Evolutionary conservation across 129 eudicot species (phyloP), one percentile per base, ranked within the genome.

Genomic region (Chrysanthemum lavandulifolium): DNA sequence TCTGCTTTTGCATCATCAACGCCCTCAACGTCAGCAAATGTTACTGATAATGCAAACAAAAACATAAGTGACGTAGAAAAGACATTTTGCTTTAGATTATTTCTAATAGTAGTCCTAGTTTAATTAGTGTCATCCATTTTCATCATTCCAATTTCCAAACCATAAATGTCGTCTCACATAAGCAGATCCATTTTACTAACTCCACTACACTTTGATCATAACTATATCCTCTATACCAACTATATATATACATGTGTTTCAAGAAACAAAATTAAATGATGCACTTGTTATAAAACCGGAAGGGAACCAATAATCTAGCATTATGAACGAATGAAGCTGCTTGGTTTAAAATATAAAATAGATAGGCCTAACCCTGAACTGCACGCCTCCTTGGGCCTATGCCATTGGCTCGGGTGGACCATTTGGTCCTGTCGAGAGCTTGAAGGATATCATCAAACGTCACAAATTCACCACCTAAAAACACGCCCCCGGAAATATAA

Each of bases 331-430:
- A 16, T 67, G 3, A 12, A 48, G 49, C n/a, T 52, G 50, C 48
- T 15, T 9, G 77, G 63, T 19, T 19, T 19, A 19, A 19, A 19
- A 19, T 19, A 19, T 19, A 19, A 19, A 19, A 19, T 19, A 19
- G 21, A 19, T 19, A 19, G 21, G 21, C 43, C 67, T 67, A 51
- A 61, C 77, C 51, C 72, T 52, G 7, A 23, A 78, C 72, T 61
- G 72, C 51, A n/a, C 76, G 10, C 72, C 65, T 65, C 56, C 21
- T 19, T 19, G 21, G 21, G 21, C 21, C 21, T 19, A 19, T 19
- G 78, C 68, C 62, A 29, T 72, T 33, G 82, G 47, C 10, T 40
- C 47, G 9, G 47, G 2, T 1, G 2, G 47, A 40, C 1, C 0
- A 40, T 40, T 40, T 40, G 25, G 13, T 43, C 27, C 3, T 23